Conservation (phyloP, 2,329 filamentous ascomycete species). For the Talaromyces amestolkiae region DNA sequence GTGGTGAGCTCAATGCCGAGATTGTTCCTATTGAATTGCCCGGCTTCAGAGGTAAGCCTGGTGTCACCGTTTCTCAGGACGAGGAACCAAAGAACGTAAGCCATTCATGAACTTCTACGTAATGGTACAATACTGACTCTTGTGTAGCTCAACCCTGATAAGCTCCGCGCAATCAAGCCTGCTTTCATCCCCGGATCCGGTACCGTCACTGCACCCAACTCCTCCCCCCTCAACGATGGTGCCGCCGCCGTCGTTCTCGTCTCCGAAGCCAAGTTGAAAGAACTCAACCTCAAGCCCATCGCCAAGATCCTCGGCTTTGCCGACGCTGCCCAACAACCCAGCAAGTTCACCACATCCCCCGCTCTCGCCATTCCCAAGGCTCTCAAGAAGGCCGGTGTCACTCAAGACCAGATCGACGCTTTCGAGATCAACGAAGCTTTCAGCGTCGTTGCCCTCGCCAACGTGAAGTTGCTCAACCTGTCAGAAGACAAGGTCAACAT, state of each 20-base stretch:
- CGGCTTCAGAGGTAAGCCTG: slow-evolving; percentile 85
- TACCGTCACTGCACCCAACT: slow-evolving; percentile 93
- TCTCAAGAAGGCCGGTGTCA: slow-evolving; percentile 86
- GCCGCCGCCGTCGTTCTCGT: slow-evolving; percentile 89
- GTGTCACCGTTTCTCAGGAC: slow-evolving; percentile 74
- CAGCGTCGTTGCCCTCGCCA: slow-evolving; percentile 91
- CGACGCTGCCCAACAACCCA: slow-evolving; percentile 85
- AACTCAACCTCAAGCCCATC: slow-evolving; percentile 84
- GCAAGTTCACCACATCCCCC: slow-evolving; percentile 93
- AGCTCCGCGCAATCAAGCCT: slow-evolving; percentile 80
- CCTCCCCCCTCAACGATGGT: slow-evolving; percentile 92
- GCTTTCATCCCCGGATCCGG: slow-evolving; percentile 73
- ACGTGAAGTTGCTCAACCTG: slow-evolving; percentile 85
- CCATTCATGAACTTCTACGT: neutral
- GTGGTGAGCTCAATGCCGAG: slow-evolving; percentile 77
- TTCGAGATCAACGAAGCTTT: slow-evolving; percentile 99
- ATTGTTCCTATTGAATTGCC: slow-evolving; percentile 87
- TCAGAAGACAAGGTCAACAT: slow-evolving; percentile 87
- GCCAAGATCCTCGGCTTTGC: slow-evolving; percentile 98
- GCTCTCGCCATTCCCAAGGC: slow-evolving; percentile 95
- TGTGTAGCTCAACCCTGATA: slow-evolving; percentile 67
- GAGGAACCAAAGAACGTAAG: slow-evolving; percentile 90
- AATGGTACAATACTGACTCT: slow-evolving; percentile 1
- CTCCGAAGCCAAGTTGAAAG: slow-evolving; percentile 89
- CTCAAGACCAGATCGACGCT: slow-evolving; percentile 74